Evolutionary conservation across 495 filamentous ascomycete genomes (phyloP).

Genomic region (Polyplosphaeria fusca): DNA sequence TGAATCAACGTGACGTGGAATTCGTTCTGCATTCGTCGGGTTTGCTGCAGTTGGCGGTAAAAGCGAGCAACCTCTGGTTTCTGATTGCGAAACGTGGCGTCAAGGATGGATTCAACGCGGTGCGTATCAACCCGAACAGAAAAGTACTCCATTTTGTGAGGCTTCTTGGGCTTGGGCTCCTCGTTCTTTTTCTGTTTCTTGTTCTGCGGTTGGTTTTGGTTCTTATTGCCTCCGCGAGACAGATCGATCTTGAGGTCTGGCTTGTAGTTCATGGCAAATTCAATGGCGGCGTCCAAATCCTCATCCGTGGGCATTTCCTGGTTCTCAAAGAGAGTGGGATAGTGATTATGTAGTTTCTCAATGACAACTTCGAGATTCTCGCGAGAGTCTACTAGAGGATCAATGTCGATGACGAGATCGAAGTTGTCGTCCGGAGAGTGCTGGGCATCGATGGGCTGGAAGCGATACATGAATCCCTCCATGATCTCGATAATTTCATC

Average conservation of each 20-base stretch:
- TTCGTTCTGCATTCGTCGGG: constrained; percentile 70
- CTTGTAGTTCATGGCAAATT: constrained; percentile 69
- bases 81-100: constrained; percentile 60
- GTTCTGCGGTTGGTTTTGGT: constrained; percentile 16
- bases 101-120: constrained; percentile 59
- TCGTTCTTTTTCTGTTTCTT: background rate
- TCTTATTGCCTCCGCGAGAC: constrained; percentile 42
- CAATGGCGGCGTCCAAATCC: constrained; percentile 79
- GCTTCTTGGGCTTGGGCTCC: constrained; percentile 33
- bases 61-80: constrained; percentile 55
- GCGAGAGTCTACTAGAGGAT: constrained; percentile 70
- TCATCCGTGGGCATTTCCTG: constrained; percentile 63
- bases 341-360: constrained; percentile 61
- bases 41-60: constrained; percentile 69
- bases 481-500: constrained; percentile 82
- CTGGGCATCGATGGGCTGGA: constrained; percentile 67
- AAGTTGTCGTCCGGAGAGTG: constrained; percentile 69
- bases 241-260: constrained; percentile 74
- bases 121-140: constrained; percentile 59
- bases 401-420: constrained; percentile 78
- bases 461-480: constrained; percentile 86
- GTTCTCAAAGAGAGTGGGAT: constrained; percentile 67
- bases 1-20: constrained; percentile 97
- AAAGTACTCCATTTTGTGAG: constrained; percentile 78
- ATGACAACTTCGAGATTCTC: constrained; percentile 83